A percentile compares a stretch with the other conserved stretches of the same genome.
Evolutionary conservation across 2,329 filamentous ascomycete species (phyloP).

Genomic region (Colletotrichum cereale): DNA sequence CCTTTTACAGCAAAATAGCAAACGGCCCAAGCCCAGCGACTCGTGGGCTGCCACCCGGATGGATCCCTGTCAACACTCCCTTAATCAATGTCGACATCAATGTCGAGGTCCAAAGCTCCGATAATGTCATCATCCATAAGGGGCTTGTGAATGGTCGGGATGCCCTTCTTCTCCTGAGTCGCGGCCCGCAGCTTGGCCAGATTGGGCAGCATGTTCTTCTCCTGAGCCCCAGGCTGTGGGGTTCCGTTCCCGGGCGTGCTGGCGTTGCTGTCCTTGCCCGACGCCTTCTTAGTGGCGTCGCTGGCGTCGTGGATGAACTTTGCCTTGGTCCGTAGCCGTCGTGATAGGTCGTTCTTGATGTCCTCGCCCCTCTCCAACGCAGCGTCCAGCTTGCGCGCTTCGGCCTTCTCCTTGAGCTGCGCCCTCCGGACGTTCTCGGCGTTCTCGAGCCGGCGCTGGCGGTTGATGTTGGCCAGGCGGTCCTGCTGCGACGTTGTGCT

Average conservation of each 20-base stretch:
- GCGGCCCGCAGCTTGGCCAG: constrained; percentile 66
- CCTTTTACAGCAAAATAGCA: constrained; percentile 4
- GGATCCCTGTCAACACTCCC: background rate
- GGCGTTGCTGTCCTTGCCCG: constrained; percentile 59
- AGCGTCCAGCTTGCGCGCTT: constrained; percentile 70
- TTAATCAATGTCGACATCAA: constrained; percentile 86
- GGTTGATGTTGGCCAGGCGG: constrained; percentile 85
- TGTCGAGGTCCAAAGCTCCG: constrained; percentile 86
- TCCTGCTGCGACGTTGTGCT: constrained; percentile 78
- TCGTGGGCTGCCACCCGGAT: too few relatives aligned
- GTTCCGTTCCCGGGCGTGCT: constrained; percentile 66
- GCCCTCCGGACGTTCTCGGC: constrained; percentile 92
- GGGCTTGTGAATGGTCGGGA: constrained; percentile 80
- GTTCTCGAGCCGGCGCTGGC: constrained; percentile 85
- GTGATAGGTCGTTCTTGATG: constrained; percentile 68
- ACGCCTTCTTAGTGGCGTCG: constrained; percentile 49
- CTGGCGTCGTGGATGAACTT: constrained; percentile 77
- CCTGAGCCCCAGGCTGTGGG: constrained; percentile 60
- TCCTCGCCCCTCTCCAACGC: constrained; percentile 74
- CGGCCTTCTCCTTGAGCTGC: constrained; percentile 82
- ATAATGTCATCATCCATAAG: constrained; percentile 95
- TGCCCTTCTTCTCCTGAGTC: constrained; percentile 68
- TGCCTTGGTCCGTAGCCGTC: constrained; percentile 74
- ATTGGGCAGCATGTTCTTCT: constrained; percentile 62
- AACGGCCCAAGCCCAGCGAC: background rate